A percentile compares a stretch with the other conserved stretches of the same genome.
phyloP scores from a whole-genome alignment of 768 basidiomycete genomes.

The Amanita exitialis region DNA sequence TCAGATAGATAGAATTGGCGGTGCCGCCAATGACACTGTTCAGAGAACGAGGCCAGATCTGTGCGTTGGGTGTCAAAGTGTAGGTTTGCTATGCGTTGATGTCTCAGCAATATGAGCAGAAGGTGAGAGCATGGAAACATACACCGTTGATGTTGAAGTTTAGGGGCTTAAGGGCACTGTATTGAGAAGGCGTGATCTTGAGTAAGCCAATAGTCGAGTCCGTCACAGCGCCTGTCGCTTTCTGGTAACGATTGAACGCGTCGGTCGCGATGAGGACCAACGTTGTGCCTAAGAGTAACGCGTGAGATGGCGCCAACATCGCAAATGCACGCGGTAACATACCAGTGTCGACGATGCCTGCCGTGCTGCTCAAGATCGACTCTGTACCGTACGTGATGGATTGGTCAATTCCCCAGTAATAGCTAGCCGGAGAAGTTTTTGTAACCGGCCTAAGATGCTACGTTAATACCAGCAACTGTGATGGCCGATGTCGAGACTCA shows the following conservation, averaged over 20 bases:
- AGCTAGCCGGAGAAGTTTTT: slow-evolving; percentile 29
- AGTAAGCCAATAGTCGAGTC: slow-evolving; percentile 39
- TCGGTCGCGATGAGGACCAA: slow-evolving; percentile 37
- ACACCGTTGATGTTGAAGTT: slow-evolving; percentile 46
- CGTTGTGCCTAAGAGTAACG: slow-evolving; percentile 28
- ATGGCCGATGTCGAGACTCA: slow-evolving; percentile 12
- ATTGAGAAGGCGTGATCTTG: slow-evolving; percentile 40
- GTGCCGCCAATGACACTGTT: slow-evolving; percentile 51
- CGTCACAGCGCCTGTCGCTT: slow-evolving; percentile 32
- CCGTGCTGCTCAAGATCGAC: slow-evolving; percentile 32
- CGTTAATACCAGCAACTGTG: neutral
- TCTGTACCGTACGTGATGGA: slow-evolving; percentile 39
- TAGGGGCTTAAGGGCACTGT: slow-evolving; percentile 39
- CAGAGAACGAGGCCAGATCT: slow-evolving; percentile 57
- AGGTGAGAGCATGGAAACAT: slow-evolving; percentile 11
- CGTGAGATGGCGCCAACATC: neutral
- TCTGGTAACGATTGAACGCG: slow-evolving; percentile 32
- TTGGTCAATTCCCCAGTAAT: slow-evolving; percentile 56
- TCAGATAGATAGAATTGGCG: slow-evolving; percentile 39
- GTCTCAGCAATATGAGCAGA: slow-evolving; percentile 22
- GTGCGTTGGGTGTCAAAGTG: slow-evolving; percentile 52
- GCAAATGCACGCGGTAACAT: neutral
- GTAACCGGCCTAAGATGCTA: slow-evolving; percentile 31
- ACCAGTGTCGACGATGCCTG: slow-evolving; percentile 56
- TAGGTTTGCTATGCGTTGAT: slow-evolving; percentile 27